phyloP scores from a whole-genome alignment of 768 basidiomycete species.

The Aureoboletus auriporus region DNA sequence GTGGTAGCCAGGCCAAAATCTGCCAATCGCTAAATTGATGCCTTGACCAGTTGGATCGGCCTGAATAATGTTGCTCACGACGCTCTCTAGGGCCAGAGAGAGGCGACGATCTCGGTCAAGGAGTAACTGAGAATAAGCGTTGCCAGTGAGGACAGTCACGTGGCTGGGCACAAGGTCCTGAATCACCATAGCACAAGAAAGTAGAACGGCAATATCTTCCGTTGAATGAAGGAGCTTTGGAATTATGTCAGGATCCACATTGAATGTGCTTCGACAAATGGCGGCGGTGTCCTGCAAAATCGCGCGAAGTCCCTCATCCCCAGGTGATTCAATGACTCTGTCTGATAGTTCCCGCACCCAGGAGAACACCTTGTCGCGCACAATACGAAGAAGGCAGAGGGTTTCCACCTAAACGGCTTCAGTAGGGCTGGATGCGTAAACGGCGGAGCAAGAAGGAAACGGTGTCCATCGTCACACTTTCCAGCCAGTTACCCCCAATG shows the following conservation, averaged over 20 bases:
- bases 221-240: conserved; percentile 15
- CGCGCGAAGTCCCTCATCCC: conserved; percentile 1
- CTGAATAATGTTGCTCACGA: too few relatives aligned
- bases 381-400: conserved; percentile 24
- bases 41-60: too few relatives aligned
- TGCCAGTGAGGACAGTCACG: neutral
- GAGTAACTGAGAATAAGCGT: conserved; percentile 16
- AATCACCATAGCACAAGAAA: conserved; percentile 32
- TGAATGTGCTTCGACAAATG: conserved; percentile 28
- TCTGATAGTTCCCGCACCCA: conserved; percentile 35
- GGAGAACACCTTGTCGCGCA: conserved; percentile 28
- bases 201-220: conserved; percentile 25
- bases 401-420: conserved; percentile 15
- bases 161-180: conserved; percentile 27
- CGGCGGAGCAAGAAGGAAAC: conserved; percentile 32
- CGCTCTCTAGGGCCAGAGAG: too few relatives aligned
- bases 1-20: too few relatives aligned
- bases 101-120: conserved; percentile 16
- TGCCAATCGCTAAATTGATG: too few relatives aligned
- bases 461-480: conserved; percentile 28
- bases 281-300: conserved; percentile 17
- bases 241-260: conserved; percentile 8
- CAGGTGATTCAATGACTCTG: conserved; percentile 9
- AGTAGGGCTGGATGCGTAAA: conserved; percentile 20
- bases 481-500: conserved; percentile 40